These are phyloP conservation scores for Cucumis hystrix DNA, from an alignment of 306 rosid species.

Conservation along the genomic window DNA sequence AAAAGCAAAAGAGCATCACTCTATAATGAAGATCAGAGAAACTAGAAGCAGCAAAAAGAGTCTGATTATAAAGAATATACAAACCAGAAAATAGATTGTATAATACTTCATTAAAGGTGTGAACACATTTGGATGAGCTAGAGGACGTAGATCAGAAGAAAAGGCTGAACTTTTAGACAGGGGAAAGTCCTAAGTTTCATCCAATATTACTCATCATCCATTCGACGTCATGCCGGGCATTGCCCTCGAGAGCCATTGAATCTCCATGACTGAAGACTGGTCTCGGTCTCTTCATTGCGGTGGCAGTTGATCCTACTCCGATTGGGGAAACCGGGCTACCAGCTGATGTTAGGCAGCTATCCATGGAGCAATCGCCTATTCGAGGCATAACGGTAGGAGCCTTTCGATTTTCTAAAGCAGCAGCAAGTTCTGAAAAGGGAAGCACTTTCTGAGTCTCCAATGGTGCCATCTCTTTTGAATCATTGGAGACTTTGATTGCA, in stretches of 20 bases:
- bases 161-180: background rate
- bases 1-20: background rate
- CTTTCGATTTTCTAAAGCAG: constrained; percentile 18
- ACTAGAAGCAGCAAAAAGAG: background rate
- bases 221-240: constrained; percentile 31
- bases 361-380: constrained; percentile 30
- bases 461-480: constrained; percentile 23
- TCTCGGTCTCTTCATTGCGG: constrained; percentile 30
- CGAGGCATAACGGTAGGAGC: constrained; percentile 14
- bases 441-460: constrained; percentile 18
- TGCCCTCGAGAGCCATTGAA: constrained; percentile 25
- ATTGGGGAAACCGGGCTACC: constrained; percentile 30
- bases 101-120: background rate
- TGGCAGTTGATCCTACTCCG: constrained; percentile 18
- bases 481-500: constrained; percentile 28
- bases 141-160: background rate
- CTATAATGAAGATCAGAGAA: background rate
- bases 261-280: constrained; percentile 31
- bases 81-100: background rate
- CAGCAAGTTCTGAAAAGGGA: constrained; percentile 24
- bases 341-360: constrained; percentile 31
- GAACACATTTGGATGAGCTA: constrained; percentile 3
- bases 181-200: constrained; percentile 10
- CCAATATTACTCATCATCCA: constrained; percentile 45
- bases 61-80: constrained; percentile 6